Conservation (phyloP, 2,329 filamentous ascomycete genomes). For the Tolypocladium amazonense region DNA sequence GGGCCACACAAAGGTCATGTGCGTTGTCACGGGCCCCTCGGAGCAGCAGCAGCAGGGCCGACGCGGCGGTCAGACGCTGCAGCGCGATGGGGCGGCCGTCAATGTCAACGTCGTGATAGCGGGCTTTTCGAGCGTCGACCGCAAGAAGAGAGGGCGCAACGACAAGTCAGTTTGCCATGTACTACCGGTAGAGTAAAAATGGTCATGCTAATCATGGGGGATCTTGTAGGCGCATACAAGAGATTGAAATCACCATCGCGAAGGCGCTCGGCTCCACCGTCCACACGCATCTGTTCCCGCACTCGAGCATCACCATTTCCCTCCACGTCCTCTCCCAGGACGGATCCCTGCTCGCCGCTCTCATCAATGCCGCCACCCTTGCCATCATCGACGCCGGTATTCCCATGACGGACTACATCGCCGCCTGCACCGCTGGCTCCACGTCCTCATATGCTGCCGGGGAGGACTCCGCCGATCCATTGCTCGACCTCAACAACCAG, state of each 20-base stretch:
- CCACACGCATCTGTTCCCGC: conserved; percentile 81
- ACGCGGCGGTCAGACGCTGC: conserved; percentile 31
- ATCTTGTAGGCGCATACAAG: conserved; percentile 56
- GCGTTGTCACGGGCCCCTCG: conserved; percentile 75
- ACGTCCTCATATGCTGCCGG: conserved; percentile 55
- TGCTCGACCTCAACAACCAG: conserved; percentile 67
- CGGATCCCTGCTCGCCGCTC: conserved; percentile 78
- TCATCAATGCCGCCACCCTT: conserved; percentile 83
- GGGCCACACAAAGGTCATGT: conserved; percentile 96
- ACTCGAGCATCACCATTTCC: conserved; percentile 72
- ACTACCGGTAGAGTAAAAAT: neutral
- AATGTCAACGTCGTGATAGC: conserved; percentile 76
- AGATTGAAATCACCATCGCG: conserved; percentile 70
- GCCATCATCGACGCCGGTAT: conserved; percentile 91
- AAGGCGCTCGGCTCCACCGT: conserved; percentile 68
- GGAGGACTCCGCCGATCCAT: conserved; percentile 61
- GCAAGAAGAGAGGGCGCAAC: conserved; percentile 61
- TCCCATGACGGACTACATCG: conserved; percentile 87
- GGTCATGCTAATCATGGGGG: neutral
- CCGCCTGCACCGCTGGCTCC: conserved; percentile 77
- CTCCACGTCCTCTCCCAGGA: conserved; percentile 85
- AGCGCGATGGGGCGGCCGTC: conserved; percentile 43
- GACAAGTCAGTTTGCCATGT: conserved; percentile 56
- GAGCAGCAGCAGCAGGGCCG: conserved; percentile 41
- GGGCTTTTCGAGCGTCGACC: conserved; percentile 79